These are phyloP conservation scores for Lachancea meyersii DNA, from an alignment of 805 yeast genomes.

Conservation along the genomic window DNA sequence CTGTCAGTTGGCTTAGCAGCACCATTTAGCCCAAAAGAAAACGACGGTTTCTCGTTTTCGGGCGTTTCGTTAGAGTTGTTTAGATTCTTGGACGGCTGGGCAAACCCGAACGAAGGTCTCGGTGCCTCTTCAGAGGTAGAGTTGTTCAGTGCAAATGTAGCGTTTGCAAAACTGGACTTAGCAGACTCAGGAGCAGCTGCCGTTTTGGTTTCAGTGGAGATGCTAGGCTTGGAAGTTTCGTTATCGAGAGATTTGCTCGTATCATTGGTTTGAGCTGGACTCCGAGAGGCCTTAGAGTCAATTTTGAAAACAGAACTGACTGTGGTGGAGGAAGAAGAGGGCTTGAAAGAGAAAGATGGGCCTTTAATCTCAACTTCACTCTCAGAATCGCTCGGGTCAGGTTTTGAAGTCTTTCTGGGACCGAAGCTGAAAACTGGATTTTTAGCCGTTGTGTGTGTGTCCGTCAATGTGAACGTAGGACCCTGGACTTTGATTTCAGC, in stretches of 20 bases:
- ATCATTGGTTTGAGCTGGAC: not conserved
- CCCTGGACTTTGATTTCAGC: slow-evolving; percentile 67
- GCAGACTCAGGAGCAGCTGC: slow-evolving; percentile 7
- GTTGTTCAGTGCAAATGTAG: not conserved
- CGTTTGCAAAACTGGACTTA: slow-evolving; percentile 21
- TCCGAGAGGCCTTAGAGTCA: slow-evolving; percentile 5
- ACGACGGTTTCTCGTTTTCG: slow-evolving; percentile 14
- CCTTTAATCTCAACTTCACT: slow-evolving; percentile 33
- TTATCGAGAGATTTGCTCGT: not conserved
- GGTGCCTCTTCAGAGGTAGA: not conserved
- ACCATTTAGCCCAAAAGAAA: slow-evolving; percentile 17
- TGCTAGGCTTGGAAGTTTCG: not conserved
- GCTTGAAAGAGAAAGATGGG: slow-evolving; percentile 35
- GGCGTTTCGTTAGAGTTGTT: not conserved
- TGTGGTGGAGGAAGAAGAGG: slow-evolving; percentile 20
- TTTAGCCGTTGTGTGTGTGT: slow-evolving; percentile 44
- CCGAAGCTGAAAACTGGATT: slow-evolving; percentile 47
- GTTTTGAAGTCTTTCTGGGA: slow-evolving; percentile 19
- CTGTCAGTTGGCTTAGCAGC: slow-evolving; percentile 6
- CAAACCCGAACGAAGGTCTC: slow-evolving; percentile 22
- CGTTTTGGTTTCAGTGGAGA: too few relatives aligned
- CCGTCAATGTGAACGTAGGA: slow-evolving; percentile 50
- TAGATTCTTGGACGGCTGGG: slow-evolving; percentile 5
- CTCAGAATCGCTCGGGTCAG: slow-evolving; percentile 31
- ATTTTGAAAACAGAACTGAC: slow-evolving; percentile 35